Percentiles rank a stretch among this genome's conserved stretches.
Evolutionary conservation across 805 yeast genomes (phyloP).

Genomic region (Schizosaccharomyces lindneri): DNA sequence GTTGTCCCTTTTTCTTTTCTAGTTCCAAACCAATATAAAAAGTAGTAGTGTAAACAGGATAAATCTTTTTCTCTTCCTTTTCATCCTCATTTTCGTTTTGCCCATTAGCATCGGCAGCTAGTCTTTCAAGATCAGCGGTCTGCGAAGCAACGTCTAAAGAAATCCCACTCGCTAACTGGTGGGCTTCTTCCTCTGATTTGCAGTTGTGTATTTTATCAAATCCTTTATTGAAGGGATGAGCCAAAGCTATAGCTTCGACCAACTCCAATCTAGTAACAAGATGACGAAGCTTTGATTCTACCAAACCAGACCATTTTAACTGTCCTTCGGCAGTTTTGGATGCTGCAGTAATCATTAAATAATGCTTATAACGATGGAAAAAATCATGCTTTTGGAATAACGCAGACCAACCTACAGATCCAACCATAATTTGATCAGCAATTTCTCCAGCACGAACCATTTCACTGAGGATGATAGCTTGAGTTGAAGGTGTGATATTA

Average conservation of each 20-base stretch:
- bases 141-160: constrained; percentile 18
- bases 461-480: constrained; percentile 56
- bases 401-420: constrained; percentile 47
- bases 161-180: constrained; percentile 32
- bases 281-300: constrained; percentile 64
- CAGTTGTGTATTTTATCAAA: constrained; percentile 32
- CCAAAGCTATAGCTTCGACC: constrained; percentile 46
- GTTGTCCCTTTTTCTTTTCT: constrained; percentile 21
- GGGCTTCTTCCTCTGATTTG: constrained; percentile 28
- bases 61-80: constrained; percentile 10
- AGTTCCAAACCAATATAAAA: constrained; percentile 58
- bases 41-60: constrained; percentile 36
- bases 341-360: constrained; percentile 56
- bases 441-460: constrained; percentile 50
- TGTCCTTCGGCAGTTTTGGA: constrained; percentile 61
- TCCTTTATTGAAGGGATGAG: constrained; percentile 74
- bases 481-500: constrained; percentile 74
- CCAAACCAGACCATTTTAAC: constrained; percentile 74
- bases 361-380: constrained; percentile 64
- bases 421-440: constrained; percentile 39
- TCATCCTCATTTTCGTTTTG: constrained; percentile 5
- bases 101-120: constrained; percentile 6
- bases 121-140: constrained; percentile 9
- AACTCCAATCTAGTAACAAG: constrained; percentile 66
- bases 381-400: constrained; percentile 59